Evolutionary conservation across 2,329 filamentous ascomycete species (phyloP), one percentile per base, ranked within the genome.

Genomic region (Pyrenophora teres): DNA sequence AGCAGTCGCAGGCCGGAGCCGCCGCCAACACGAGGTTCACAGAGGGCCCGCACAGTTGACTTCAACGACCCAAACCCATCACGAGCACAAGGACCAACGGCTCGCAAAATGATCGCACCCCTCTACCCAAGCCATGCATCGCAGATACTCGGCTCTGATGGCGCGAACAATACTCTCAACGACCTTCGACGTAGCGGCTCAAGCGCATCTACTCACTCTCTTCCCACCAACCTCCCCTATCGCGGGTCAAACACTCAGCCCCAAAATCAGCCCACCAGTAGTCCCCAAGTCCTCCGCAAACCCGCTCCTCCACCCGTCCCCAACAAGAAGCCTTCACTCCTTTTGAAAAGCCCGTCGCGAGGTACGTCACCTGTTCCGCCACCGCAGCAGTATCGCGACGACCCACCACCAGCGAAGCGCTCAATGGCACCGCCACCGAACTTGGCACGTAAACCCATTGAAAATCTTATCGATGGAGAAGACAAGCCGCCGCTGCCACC

Each of bases 281-380:
- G 60, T 35, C 56, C 59, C 9, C 60, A 68, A 45, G 60, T 71
- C 31, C 52, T 65, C 25, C 68, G 70, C 40, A 74, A 74, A 64
- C 56, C 67, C 9, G 68, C 65, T 0, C 69, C 69, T 1, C 68
- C 68, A 2, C 68, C 69, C 1, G 64, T 72, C 16, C 71, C 70
- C 0, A 64, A 39, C 36, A 73, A 73, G 44, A 73, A 73, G 43
- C 63, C 70, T 12, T 62, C 65, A 1, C 64, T 70, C 13, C 53
- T 68, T 13, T 55, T 60, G 6, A 59, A 56, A 33, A 15, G 49
- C 10, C 54, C 54, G 13, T 47, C 54, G 2, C 43, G 47, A 10
- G 54, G 31, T 27, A 52, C 37, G 4, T 33, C 32, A 21, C 52
- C 33, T 27, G 49, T 25, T 40, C 61, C 27, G 27, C 51, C 62